These are phyloP conservation scores for Sutorius eximius DNA, from an alignment of 1,284 basidiomycete species.

Conservation along the genomic window DNA sequence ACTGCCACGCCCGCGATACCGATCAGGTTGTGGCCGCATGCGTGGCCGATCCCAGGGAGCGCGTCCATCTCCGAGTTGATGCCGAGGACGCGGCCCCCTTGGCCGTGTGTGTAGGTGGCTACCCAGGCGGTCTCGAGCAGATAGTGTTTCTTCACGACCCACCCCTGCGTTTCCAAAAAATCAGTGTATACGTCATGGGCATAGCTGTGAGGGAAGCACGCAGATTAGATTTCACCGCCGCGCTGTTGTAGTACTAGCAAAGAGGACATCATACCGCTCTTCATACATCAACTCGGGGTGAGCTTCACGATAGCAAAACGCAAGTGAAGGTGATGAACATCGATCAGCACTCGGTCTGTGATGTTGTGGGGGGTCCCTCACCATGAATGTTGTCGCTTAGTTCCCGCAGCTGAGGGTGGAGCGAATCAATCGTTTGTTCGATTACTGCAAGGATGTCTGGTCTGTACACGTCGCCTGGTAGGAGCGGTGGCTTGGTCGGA, in stretches of 20 bases:
- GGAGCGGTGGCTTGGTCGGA: slow-evolving; percentile 18
- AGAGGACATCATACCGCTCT: slow-evolving; percentile 46
- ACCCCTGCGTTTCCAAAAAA: slow-evolving; percentile 61
- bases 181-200: slow-evolving; percentile 57
- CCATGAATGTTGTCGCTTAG: slow-evolving; percentile 76
- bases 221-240: slow-evolving; percentile 4
- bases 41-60: slow-evolving; percentile 67
- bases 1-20: slow-evolving; percentile 73
- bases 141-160: slow-evolving; percentile 56
- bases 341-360: slow-evolving; percentile 1
- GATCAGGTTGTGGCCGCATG: slow-evolving; percentile 81
- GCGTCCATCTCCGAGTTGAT: slow-evolving; percentile 78
- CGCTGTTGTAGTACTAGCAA: not conserved
- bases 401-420: slow-evolving; percentile 54
- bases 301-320: slow-evolving; percentile 33
- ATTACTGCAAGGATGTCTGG: slow-evolving; percentile 53
- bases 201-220: slow-evolving; percentile 34
- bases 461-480: slow-evolving; percentile 31
- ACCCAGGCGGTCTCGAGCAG: slow-evolving; percentile 72
- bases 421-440: slow-evolving; percentile 52
- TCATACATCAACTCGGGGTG: slow-evolving; percentile 61
- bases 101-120: slow-evolving; percentile 59
- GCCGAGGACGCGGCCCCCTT: slow-evolving; percentile 59
- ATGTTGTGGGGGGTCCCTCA: slow-evolving; percentile 17
- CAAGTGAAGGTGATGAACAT: not conserved